Conservation (phyloP, 805 yeast species). For the Myxozyma neotropica region DNA sequence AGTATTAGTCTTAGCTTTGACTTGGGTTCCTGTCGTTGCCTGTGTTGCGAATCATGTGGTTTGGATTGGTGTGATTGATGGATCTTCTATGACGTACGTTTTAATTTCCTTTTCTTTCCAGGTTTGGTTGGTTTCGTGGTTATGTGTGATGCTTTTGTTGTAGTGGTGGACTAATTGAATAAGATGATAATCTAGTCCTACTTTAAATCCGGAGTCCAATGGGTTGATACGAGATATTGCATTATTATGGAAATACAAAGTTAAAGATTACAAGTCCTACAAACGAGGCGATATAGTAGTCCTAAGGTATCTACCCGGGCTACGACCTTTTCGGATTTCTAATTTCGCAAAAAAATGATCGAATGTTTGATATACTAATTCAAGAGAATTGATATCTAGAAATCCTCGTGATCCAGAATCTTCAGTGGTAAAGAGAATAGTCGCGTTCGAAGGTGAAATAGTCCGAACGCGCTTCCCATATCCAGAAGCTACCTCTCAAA, state of each 20-base stretch:
- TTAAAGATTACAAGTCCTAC: conserved; percentile 14
- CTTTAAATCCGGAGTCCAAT: conserved; percentile 30
- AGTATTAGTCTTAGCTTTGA: conserved; percentile 45
- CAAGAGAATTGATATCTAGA: conserved; percentile 2
- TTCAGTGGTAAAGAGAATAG: conserved; percentile 76
- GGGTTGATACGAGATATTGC: conserved; percentile 25
- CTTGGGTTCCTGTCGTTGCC: conserved; percentile 82
- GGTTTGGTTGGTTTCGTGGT: conserved; percentile 13
- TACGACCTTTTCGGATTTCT: too few relatives aligned
- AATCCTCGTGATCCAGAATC: conserved; percentile 73
- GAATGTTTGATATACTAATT: not conserved
- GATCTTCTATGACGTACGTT: conserved; percentile 75
- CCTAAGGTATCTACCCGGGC: conserved; percentile 6
- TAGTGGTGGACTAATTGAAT: not conserved
- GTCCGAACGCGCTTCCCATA: conserved; percentile 66
- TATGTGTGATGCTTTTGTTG: not conserved
- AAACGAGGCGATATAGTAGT: conserved; percentile 27
- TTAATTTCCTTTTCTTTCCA: too few relatives aligned
- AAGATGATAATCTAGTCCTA: conserved; percentile 17
- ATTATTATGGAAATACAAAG: conserved; percentile 18
- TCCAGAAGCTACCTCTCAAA: conserved; percentile 59
- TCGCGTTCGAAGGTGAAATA: conserved; percentile 73
- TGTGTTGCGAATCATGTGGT: conserved; percentile 69
- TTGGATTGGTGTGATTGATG: conserved; percentile 73
- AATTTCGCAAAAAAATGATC: not conserved